phyloP scores from a whole-genome alignment of 1,284 basidiomycete genomes.

The Cryptococcus sp. region DNA sequence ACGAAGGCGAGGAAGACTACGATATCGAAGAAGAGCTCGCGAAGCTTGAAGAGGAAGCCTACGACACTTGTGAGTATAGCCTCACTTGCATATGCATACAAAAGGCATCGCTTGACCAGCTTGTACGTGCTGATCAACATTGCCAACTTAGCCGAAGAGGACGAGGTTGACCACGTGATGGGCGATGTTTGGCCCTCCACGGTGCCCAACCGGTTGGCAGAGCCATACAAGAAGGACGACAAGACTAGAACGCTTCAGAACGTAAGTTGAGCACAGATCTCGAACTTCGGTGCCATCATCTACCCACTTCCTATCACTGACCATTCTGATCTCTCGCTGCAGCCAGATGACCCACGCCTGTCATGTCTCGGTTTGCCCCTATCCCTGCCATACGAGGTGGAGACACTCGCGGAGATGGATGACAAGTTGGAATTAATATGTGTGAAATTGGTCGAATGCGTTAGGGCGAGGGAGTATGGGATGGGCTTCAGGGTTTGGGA shows the following conservation, averaged over 20 bases:
- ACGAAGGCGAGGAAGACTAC: slow-evolving; percentile 34
- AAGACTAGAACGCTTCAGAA: slow-evolving; percentile 5
- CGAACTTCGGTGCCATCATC: too few species aligned
- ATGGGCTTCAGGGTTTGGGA: slow-evolving; percentile 76
- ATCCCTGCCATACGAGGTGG: slow-evolving; percentile 74
- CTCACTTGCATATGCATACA: too few species aligned
- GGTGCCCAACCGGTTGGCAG: slow-evolving; percentile 31
- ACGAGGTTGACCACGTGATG: slow-evolving; percentile 18
- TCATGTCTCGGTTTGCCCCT: slow-evolving; percentile 47
- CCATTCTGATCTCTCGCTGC: neutral
- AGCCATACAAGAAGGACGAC: slow-evolving; percentile 12
- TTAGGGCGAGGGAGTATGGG: slow-evolving; percentile 78
- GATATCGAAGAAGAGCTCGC: slow-evolving; percentile 31
- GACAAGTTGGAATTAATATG: slow-evolving; percentile 75
- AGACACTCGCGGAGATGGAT: slow-evolving; percentile 78
- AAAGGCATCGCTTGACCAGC: too few species aligned
- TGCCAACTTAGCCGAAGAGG: slow-evolving; percentile 15
- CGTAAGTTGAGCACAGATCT: slow-evolving; percentile 12
- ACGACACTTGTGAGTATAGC: neutral
- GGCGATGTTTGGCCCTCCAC: slow-evolving; percentile 31
- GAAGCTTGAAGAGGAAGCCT: slow-evolving; percentile 24
- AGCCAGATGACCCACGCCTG: slow-evolving; percentile 45
- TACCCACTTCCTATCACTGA: neutral
- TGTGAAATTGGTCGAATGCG: slow-evolving; percentile 64
- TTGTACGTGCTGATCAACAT: slow-evolving; percentile 6